Evolutionary conservation across 345 rosid species (phyloP), one percentile per base, ranked within the genome.

Genomic region (Aquilaria sinensis): DNA sequence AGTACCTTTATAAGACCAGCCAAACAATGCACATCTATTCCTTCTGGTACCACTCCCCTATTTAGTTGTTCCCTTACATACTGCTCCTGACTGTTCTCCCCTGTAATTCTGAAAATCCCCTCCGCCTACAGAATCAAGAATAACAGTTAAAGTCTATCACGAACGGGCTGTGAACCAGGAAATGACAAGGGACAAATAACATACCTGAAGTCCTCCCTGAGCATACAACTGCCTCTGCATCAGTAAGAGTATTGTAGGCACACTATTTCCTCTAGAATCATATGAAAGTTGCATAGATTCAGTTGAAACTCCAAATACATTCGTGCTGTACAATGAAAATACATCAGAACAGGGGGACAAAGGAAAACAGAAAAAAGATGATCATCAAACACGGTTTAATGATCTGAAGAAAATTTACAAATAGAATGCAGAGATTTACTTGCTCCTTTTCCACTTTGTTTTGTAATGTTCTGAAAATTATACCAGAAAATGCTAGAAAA

Each of bases 261-360:
- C 96, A 57, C 97, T 85, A 55, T 89, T 95, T 58, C 99, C 96
- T 74, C 96, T 83, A 5, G 93, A 72, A 67, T 95, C 99, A 51
- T 76, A 89, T 60, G 97, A 91, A 55, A 95, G 85, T 69, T 95
- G 99, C 99, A 91, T 88, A 61, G 97, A 90, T 69, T 95, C 92
- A 0, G 99, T 90, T 1, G 99, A 94, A 59, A 94, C 99, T 5
- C 99, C 97, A 61, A 95, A 95, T 57, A 91, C 99, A 67, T 74
- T 88, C 33, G 91, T 84, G 81, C 99, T 94, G 78, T 83, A 80
- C 52, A 63, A 47, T 23, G 71, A 52, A 12, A 41, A 53, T 47
- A 62, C 45, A 46, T 64, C 47, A 45, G 54, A 37, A 37, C 8
- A 37, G 8, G 43, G 43, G 43, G 8, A 37, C 1, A 2, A 9